phyloP scores from a whole-genome alignment of 352 stramenopile genomes.

The Phytopythium delawarense region DNA sequence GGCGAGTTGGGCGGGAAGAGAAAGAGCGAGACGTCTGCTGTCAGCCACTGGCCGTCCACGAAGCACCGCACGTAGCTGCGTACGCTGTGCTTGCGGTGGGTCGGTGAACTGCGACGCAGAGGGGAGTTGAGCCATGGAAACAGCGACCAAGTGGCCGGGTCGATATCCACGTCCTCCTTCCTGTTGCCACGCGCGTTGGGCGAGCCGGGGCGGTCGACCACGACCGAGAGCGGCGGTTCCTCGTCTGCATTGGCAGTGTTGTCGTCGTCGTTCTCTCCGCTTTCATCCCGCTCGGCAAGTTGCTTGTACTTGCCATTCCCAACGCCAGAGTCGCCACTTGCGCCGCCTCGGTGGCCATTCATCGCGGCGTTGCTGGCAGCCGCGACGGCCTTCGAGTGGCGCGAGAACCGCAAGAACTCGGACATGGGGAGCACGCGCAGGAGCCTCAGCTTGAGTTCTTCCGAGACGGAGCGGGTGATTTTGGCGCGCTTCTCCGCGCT shows the following conservation, averaged over 20 bases:
- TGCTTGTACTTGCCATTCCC: conserved; percentile 18
- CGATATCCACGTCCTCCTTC: not conserved
- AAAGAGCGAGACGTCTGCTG: conserved; percentile 74
- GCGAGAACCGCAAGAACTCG: conserved; percentile 35
- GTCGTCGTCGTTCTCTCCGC: not conserved
- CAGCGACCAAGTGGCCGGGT: not conserved
- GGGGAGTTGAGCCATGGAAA: not conserved
- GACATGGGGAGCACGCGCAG: conserved; percentile 59
- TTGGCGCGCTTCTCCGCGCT: conserved; percentile 54
- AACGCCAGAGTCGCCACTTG: not conserved
- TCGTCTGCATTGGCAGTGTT: not conserved
- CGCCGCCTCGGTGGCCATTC: not conserved
- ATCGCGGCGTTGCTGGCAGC: not conserved
- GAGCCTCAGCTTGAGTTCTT: conserved; percentile 57
- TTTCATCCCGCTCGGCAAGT: conserved; percentile 4
- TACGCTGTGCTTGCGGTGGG: not conserved
- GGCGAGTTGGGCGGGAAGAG: conserved; percentile 67
- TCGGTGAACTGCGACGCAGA: not conserved
- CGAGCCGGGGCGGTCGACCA: not conserved
- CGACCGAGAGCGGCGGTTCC: not conserved
- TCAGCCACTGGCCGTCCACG: conserved; percentile 68
- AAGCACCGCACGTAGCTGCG: conserved; percentile 39
- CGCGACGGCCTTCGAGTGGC: conserved; percentile 4
- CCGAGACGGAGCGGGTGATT: conserved; percentile 45
- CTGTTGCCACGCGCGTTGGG: not conserved